These are phyloP conservation scores for Gossypium schwendimanii DNA, from an alignment of 441 rosid genomes.

Conservation along the genomic window DNA sequence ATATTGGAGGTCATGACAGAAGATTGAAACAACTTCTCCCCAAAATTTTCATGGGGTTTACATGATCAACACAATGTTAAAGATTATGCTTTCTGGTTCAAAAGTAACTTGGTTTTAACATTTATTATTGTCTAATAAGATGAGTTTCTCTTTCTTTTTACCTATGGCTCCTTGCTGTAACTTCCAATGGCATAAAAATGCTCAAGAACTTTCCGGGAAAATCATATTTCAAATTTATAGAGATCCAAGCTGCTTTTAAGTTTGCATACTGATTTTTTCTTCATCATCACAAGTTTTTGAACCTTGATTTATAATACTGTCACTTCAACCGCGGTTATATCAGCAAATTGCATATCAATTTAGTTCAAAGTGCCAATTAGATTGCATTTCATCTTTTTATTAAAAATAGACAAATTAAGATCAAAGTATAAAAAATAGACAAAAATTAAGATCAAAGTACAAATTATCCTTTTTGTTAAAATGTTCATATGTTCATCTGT, in stretches of 20 bases:
- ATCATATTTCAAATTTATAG: background rate
- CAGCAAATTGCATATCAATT: too few species aligned
- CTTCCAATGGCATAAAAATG: background rate
- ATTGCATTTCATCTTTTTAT: too few species aligned
- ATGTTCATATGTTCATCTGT: too few species aligned
- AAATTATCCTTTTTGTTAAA: too few species aligned
- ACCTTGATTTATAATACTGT: too few species aligned
- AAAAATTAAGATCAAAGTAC: too few species aligned
- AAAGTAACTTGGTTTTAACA: background rate
- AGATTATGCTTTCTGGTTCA: slow-evolving; percentile 6
- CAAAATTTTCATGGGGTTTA: slow-evolving; percentile 27
- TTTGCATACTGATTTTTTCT: background rate
- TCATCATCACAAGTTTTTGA: too few species aligned
- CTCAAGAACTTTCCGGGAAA: background rate
- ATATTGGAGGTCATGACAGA: slow-evolving; percentile 6
- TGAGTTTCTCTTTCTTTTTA: background rate
- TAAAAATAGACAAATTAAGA: too few species aligned
- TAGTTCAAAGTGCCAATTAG: too few species aligned
- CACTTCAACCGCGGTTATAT: too few species aligned
- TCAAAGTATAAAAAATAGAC: too few species aligned
- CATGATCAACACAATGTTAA: slow-evolving; percentile 3
- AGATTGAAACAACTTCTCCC: slow-evolving; percentile 20
- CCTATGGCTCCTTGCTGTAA: background rate
- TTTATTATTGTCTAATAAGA: background rate
- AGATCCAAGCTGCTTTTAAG: background rate